These are phyloP conservation scores for Capsella rubella DNA, from an alignment of 441 rosid genomes.

Conservation along the genomic window DNA sequence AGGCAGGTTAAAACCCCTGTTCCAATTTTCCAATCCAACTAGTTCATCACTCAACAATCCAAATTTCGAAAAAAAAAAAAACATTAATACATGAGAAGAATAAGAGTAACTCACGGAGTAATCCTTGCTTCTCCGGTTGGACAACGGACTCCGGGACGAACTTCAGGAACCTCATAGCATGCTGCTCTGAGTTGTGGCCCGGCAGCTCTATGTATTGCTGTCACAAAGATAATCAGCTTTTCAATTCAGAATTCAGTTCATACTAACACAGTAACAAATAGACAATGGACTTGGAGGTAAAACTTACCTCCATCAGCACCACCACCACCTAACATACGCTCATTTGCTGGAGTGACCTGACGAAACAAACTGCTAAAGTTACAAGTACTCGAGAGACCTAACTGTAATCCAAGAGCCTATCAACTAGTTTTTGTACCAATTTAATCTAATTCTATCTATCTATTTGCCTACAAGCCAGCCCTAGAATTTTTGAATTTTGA, in stretches of 20 bases:
- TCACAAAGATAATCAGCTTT: slow-evolving; percentile 11
- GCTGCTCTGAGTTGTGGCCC: slow-evolving; percentile 82
- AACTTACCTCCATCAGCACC: slow-evolving; percentile 88
- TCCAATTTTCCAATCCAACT: slow-evolving; percentile 28
- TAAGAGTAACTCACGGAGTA: slow-evolving; percentile 55
- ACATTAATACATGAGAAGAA: not conserved
- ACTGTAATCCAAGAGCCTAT: not conserved
- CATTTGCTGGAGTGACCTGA: slow-evolving; percentile 87
- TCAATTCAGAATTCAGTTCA: not conserved
- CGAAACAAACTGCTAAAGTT: not conserved
- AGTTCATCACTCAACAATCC: slow-evolving; percentile 19
- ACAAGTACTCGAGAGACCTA: not conserved
- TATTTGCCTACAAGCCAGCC: not conserved
- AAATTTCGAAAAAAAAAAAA: not conserved
- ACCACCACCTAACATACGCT: slow-evolving; percentile 89
- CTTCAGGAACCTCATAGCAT: slow-evolving; percentile 82
- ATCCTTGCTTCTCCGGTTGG: slow-evolving; percentile 90
- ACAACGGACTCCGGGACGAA: slow-evolving; percentile 74
- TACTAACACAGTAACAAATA: slow-evolving; percentile 11
- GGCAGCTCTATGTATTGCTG: slow-evolving; percentile 92
- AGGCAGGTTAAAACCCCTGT: slow-evolving; percentile 87
- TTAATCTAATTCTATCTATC: not conserved
- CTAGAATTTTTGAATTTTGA: slow-evolving; percentile 11
- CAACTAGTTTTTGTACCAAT: not conserved
- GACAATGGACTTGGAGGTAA: not conserved